These are phyloP conservation scores for Agaricales sp. DNA, from an alignment of 1,284 basidiomycete genomes.

Conservation along the genomic window DNA sequence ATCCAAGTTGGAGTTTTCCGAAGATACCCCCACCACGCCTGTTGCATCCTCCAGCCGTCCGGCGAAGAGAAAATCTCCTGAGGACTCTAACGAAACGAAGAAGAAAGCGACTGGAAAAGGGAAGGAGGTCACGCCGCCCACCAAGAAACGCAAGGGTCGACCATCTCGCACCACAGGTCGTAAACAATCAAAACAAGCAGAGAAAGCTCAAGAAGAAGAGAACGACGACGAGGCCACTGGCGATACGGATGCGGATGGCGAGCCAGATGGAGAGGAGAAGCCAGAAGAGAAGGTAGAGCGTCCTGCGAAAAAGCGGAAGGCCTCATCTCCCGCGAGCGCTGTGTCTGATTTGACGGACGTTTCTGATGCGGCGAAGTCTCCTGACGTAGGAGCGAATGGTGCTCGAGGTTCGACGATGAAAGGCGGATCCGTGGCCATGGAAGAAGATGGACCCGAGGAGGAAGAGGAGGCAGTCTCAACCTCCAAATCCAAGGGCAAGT, in stretches of 20 bases:
- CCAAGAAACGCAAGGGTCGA: background rate
- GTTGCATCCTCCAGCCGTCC: background rate
- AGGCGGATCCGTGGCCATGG: background rate
- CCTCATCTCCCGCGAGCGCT: background rate
- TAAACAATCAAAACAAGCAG: background rate
- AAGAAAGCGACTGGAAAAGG: slow-evolving; percentile 1
- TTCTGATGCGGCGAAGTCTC: background rate
- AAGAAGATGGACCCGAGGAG: background rate
- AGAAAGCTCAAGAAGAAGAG: background rate
- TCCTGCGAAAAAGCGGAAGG: background rate
- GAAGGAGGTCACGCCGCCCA: background rate
- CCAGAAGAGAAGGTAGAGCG: background rate
- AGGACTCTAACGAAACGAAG: background rate
- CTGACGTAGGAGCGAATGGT: background rate
- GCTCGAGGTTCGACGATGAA: background rate
- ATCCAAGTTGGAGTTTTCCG: background rate
- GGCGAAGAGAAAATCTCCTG: background rate
- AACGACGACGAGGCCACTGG: background rate
- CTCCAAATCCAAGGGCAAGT: no score
- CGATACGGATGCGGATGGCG: background rate
- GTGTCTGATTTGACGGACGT: background rate
- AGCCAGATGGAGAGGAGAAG: background rate
- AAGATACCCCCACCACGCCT: background rate
- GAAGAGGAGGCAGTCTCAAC: no score
- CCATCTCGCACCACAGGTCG: background rate